A percentile compares a stretch with the other conserved stretches of the same genome.
Conservation (phyloP, 164 flowering plant genomes). For the Houttuynia cordata region DNA sequence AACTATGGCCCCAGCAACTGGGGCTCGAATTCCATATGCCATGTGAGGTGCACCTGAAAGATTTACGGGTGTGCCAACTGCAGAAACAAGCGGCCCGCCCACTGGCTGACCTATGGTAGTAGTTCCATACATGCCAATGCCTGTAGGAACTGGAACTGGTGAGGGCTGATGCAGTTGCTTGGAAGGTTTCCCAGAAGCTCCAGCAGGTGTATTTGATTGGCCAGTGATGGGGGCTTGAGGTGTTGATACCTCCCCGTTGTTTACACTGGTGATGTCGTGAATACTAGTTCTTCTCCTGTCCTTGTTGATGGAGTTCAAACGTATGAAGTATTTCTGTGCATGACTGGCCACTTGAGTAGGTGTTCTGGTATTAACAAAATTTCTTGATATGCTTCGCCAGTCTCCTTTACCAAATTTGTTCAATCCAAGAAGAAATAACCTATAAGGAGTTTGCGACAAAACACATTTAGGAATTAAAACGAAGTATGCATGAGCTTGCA, state of each 20-base stretch:
- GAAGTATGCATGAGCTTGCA: no score
- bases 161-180: constrained; percentile 38
- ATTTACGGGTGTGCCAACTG: constrained; percentile 80
- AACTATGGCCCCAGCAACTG: constrained; percentile 51
- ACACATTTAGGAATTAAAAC: no score
- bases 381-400: constrained; percentile 90
- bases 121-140: constrained; percentile 46
- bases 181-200: constrained; percentile 34
- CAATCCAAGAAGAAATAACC: constrained; percentile 86
- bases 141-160: constrained; percentile 27
- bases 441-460: constrained; percentile 8
- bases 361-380: constrained; percentile 83
- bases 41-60: constrained; percentile 56
- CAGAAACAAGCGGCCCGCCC: constrained; percentile 69
- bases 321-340: constrained; percentile 89
- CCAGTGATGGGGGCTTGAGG: constrained; percentile 82
- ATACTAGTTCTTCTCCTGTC: constrained; percentile 89
- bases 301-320: constrained; percentile 87
- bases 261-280: constrained; percentile 79
- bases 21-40: constrained; percentile 66
- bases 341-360: constrained; percentile 97
- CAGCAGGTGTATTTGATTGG: constrained; percentile 38
- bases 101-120: constrained; percentile 76
- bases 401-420: constrained; percentile 94
- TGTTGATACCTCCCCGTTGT: constrained; percentile 40